These are phyloP conservation scores for Linnemannia exigua DNA, from an alignment of 192 early-diverging fungal genomes.

Conservation along the genomic window DNA sequence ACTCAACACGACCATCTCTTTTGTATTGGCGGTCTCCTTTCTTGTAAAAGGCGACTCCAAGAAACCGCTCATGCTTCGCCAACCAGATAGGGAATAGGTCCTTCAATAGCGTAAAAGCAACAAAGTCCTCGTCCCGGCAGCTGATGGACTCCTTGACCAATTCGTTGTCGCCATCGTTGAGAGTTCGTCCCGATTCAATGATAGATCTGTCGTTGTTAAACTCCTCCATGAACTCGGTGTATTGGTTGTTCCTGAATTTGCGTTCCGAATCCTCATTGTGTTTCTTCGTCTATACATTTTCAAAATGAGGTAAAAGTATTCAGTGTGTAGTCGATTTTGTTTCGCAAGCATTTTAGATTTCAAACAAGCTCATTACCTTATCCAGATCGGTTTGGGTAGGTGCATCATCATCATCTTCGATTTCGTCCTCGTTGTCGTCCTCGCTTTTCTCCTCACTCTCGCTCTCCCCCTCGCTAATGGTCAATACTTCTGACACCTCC, in stretches of 20 bases:
- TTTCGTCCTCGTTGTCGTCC: background rate
- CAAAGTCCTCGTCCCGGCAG: background rate
- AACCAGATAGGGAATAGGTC: background rate
- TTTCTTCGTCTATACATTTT: too few species aligned
- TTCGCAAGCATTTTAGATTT: too few species aligned
- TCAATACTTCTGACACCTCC: too few species aligned
- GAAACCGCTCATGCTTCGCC: conserved; percentile 8
- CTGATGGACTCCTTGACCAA: conserved; percentile 1
- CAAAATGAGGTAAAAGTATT: too few species aligned
- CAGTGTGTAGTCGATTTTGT: too few species aligned
- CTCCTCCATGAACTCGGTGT: background rate
- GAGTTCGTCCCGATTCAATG: background rate
- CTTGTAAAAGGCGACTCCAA: background rate
- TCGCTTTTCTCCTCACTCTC: background rate
- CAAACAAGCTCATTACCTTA: background rate
- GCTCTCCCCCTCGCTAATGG: background rate
- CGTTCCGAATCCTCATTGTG: background rate
- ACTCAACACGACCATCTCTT: background rate
- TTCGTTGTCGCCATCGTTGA: background rate
- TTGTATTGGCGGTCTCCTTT: background rate
- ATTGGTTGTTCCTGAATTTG: background rate
- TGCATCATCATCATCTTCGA: background rate
- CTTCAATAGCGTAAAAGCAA: background rate
- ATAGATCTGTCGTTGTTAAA: background rate
- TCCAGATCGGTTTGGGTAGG: background rate